Base-by-base conservation (phyloP, 2,329 filamentous ascomycete genomes). In the Diaporthe vexans region DNA sequence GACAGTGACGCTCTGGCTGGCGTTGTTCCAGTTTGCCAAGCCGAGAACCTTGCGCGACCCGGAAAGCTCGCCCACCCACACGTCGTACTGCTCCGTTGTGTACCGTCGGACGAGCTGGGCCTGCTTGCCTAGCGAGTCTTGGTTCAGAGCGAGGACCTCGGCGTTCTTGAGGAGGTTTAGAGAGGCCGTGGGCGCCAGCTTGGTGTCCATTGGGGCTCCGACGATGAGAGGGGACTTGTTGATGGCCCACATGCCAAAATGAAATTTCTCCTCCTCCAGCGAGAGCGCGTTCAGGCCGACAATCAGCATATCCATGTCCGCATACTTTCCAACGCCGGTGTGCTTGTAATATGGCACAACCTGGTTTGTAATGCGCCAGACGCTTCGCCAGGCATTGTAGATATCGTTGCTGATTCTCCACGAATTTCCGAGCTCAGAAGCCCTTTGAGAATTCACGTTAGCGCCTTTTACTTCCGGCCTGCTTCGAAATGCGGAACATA, bases 121-220 rank as follows among this genome's bases (percentile, higher is more conserved):
- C 58, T 89, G 87, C 71, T 86, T 81, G 0, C 85, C 88, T 0
- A 91, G 79, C 0, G 85, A 74, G 77, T 91, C 90, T 76, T 91
- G 89, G 77, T 91, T 91, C 78, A 90, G 88, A 0, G 86, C 86
- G 33, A 92, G 88, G 29, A 90, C 85, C 72, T 90, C 89, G 35
- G 84, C 82, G 79, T 91, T 91, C 1, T 82, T 82, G 61, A 88
- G 78, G 21, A 88, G 81, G 8, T 80, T 80, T 19, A 89, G 77
- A 0, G 87, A 88, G 0, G 80, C 79, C 0, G 79, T 73, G 1
- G 83, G 82, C 0, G 86, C 85, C 4, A 84, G 73, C 0, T 78
- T 78, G 15, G 81, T 79, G 35, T 85, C 83, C 63, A 88, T 79
- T 0, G 83, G 84, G 1, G 83, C 85, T 0, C 88, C 87, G 29